A percentile compares a stretch with the other conserved stretches of the same genome.
These are phyloP conservation scores for Fraxinus americana DNA, from an alignment of 257 asterid genomes.

Conservation along the genomic window DNA sequence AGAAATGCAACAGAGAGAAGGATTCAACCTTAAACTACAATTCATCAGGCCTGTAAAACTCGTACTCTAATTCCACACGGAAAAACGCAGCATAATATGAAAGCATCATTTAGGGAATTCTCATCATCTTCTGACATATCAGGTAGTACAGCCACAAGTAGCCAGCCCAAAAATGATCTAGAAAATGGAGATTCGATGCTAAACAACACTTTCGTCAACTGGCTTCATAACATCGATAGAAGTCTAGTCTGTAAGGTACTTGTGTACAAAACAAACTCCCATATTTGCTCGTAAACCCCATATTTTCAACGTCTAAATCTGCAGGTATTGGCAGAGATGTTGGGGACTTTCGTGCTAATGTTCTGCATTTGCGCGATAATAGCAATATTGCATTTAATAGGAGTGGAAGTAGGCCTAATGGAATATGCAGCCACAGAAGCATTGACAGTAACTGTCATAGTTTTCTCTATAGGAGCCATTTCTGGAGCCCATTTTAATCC, in stretches of 20 bases:
- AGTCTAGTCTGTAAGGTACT: slow-evolving; percentile 43
- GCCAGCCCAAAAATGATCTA: slow-evolving; percentile 32
- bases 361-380: slow-evolving; percentile 68
- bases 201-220: slow-evolving; percentile 14
- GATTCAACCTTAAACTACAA: background rate
- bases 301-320: background rate
- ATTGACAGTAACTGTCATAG: slow-evolving; percentile 58
- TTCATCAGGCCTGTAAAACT: background rate
- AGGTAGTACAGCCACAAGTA: slow-evolving; percentile 33
- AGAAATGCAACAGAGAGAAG: background rate
- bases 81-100: too few relatives aligned
- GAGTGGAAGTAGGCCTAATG: slow-evolving; percentile 51
- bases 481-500: slow-evolving; percentile 96
- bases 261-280: background rate
- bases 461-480: slow-evolving; percentile 68
- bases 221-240: slow-evolving; percentile 13
- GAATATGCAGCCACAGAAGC: slow-evolving; percentile 85
- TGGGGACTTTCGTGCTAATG: slow-evolving; percentile 71
- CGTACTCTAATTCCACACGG: too few relatives aligned
- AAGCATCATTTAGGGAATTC: too few relatives aligned
- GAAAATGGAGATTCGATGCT: slow-evolving; percentile 26
- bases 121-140: too few relatives aligned
- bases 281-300: background rate
- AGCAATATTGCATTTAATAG: slow-evolving; percentile 57
- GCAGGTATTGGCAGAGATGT: slow-evolving; percentile 76